phyloP scores from a whole-genome alignment of 169 alveolate species.

The Theileria equi region DNA sequence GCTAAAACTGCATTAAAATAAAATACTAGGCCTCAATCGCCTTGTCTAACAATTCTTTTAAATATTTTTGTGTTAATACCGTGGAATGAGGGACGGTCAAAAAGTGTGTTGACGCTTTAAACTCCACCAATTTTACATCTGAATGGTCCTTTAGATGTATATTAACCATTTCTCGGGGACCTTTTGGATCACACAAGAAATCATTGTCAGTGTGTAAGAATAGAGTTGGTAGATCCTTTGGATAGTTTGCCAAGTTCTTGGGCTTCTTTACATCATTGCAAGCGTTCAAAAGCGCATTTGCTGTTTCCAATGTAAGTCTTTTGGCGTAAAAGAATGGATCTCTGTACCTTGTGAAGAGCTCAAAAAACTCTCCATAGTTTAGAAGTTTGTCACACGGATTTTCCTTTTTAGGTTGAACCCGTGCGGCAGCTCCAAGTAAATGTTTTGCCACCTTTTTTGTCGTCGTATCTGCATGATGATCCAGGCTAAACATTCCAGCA shows the following conservation, averaged over 20 bases:
- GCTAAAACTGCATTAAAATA: too few species aligned
- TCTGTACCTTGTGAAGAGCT: too few species aligned
- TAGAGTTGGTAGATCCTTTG: conserved; percentile 57
- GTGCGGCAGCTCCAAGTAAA: neutral
- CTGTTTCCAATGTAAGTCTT: neutral
- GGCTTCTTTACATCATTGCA: conserved; percentile 10
- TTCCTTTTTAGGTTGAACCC: neutral
- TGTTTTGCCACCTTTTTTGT: neutral
- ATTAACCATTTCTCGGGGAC: too few species aligned
- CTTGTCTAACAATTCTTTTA: too few species aligned
- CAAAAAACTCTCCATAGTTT: neutral
- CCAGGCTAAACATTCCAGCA: conserved; percentile 69
- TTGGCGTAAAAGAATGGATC: neutral
- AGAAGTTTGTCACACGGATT: neutral
- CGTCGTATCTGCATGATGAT: neutral
- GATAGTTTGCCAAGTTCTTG: conserved; percentile 35
- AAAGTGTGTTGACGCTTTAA: too few species aligned
- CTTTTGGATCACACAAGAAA: conserved; percentile 45
- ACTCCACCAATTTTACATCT: too few species aligned
- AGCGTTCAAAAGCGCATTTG: conserved; percentile 21
- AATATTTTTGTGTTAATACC: too few species aligned
- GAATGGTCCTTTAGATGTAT: too few species aligned
- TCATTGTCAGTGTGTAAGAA: conserved; percentile 58
- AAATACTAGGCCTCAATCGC: too few species aligned
- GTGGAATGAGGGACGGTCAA: too few species aligned